Base-by-base conservation (phyloP, 2,329 filamentous ascomycete species). In the Apiospora hydei region DNA sequence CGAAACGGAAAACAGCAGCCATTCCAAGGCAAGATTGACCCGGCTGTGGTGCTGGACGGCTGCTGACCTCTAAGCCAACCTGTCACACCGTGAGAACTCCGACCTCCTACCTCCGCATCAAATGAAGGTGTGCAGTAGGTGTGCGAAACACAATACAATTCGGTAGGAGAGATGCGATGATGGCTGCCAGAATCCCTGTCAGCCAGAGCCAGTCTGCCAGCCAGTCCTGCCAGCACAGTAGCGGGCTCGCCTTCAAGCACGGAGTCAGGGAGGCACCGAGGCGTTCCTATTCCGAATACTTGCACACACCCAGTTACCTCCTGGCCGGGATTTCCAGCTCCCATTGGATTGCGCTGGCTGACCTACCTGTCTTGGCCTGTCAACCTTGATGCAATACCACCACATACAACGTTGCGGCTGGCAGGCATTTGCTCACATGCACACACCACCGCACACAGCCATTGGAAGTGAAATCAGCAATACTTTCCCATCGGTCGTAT, bases 351-450 rank as follows among this genome's bases (percentile, higher is more conserved):
- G 57, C 8, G 34, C 57, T 38, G 57, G 57, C 57, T 64, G 57
- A 64, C 57, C 34, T 64, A 30, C 30, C 57, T 64, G 53, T 26
- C 30, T 61, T 61, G 53, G 53, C 53, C 30, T 61, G 53, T 61
- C 53, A 61, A 61, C 34, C 26, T 61, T 61, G 57, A 64, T 41
- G 57, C 57, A 64, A 24, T 64, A n/a, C 57, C 53, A 61, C 53
- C 57, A 64, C 57, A 64, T 64, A 64, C 57, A 64, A 64, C 57
- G 57, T 64, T 64, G 34, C 57, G 57, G 57, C 57, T 64, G 57
- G 49, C 49, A 24, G 47, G 47, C 47, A 46, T 46, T 7, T 18
- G 14, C 14, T 43, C 44, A 21, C 44, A 14, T 16, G 13, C 43
- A 16, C 43, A 47, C 44, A 47, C 21, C 44, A 21, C 51, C 53